phyloP scores from a whole-genome alignment of 192 early-diverging fungal species.

The Rhizophagus sp. region DNA sequence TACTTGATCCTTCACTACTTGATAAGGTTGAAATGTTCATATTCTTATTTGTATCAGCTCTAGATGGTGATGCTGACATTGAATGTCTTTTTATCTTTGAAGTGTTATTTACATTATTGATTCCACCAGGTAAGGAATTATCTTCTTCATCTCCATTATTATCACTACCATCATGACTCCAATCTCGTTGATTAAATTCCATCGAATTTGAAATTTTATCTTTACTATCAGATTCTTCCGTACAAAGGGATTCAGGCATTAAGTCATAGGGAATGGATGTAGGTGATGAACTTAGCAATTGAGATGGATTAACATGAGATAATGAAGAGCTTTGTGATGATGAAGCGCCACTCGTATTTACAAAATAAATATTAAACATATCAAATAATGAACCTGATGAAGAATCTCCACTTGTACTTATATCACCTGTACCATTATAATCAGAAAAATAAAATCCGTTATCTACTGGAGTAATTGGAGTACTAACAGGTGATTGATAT shows the following conservation, averaged over 20 bases:
- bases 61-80: not conserved
- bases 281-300: not conserved
- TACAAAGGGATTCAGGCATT: not conserved
- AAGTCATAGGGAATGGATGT: not conserved
- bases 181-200: not conserved
- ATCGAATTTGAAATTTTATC: not conserved
- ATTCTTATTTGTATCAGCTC: not conserved
- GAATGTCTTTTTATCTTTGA: slow-evolving; percentile 19
- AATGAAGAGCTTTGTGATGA: not conserved
- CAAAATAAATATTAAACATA: slow-evolving; percentile 1
- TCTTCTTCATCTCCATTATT: not conserved
- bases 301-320: slow-evolving; percentile 12
- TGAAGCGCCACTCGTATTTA: not conserved
- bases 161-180: not conserved
- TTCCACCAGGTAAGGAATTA: not conserved
- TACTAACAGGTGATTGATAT: slow-evolving; percentile 6
- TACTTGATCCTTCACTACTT: not conserved
- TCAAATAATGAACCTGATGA: not conserved
- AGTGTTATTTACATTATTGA: not conserved
- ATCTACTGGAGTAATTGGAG: not conserved
- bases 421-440: not conserved
- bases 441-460: not conserved
- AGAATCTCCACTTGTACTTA: not conserved
- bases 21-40: not conserved
- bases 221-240: not conserved